Conservation (phyloP, 225 moss, liverwort and hornwort genomes). For the Bryoerythrophyllum caledonicum region DNA sequence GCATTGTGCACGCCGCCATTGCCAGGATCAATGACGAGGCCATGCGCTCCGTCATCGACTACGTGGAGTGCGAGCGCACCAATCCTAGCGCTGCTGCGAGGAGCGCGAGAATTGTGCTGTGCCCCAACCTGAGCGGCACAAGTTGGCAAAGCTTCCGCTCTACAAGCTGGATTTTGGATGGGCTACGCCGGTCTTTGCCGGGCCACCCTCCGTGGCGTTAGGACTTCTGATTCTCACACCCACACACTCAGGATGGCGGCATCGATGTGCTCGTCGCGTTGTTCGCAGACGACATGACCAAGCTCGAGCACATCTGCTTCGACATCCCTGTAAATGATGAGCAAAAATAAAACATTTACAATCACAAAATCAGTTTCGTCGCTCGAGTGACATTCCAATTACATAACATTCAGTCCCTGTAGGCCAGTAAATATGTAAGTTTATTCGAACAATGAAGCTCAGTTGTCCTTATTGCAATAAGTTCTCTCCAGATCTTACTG, state of each 20-base stretch:
- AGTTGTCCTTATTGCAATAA: constrained; percentile 30
- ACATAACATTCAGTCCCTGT: background rate
- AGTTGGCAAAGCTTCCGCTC: constrained; percentile 78
- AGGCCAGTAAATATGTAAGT: background rate
- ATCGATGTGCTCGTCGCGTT: constrained; percentile 67
- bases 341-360: constrained; percentile 8
- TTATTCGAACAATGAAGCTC: constrained; percentile 1
- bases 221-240: constrained; percentile 66
- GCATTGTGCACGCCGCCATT: constrained; percentile 46
- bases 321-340: background rate
- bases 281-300: constrained; percentile 78
- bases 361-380: constrained; percentile 59
- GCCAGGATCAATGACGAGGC: constrained; percentile 64
- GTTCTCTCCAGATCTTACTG: constrained; percentile 33
- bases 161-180: constrained; percentile 82
- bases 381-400: constrained; percentile 46
- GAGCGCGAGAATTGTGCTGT: constrained; percentile 54
- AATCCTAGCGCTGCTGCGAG: constrained; percentile 62
- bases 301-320: constrained; percentile 57
- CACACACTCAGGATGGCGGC: constrained; percentile 71
- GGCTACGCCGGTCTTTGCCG: constrained; percentile 80
- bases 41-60: constrained; percentile 82
- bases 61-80: constrained; percentile 67
- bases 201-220: constrained; percentile 78
- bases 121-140: constrained; percentile 78